These are phyloP conservation scores for Chromera velia DNA, from an alignment of 73 alveolate genomes.

Conservation along the genomic window DNA sequence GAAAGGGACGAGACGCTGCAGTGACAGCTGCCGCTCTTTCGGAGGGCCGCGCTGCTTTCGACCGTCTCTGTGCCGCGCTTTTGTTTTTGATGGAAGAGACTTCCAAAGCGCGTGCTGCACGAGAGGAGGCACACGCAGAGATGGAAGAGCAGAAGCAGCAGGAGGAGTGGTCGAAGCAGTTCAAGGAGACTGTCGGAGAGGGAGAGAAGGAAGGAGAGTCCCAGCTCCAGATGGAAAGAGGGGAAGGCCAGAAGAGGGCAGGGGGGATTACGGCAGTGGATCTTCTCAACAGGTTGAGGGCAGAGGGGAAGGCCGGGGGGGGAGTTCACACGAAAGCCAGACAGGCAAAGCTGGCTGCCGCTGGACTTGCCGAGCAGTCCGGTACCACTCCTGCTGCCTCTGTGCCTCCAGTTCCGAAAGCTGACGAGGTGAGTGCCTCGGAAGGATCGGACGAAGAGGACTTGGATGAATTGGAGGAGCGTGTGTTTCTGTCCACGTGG, in stretches of 20 bases:
- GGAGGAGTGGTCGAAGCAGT: neutral
- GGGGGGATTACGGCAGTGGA: too few species aligned
- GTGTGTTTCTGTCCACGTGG: conserved; percentile 27
- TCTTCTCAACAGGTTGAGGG: neutral
- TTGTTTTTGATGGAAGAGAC: too few species aligned
- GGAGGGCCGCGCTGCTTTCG: too few species aligned
- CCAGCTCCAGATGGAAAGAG: too few species aligned
- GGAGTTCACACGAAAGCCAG: conserved; percentile 9
- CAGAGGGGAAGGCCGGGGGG: neutral
- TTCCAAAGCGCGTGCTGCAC: too few species aligned
- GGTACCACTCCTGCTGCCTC: conserved; percentile 10
- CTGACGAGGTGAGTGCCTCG: neutral
- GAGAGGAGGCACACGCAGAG: too few species aligned
- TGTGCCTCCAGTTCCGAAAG: neutral
- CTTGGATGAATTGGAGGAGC: neutral
- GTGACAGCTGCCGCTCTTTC: too few species aligned
- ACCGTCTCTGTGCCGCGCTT: neutral
- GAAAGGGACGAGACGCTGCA: too few species aligned
- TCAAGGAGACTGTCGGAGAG: neutral
- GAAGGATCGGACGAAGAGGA: neutral
- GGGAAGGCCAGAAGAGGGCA: too few species aligned
- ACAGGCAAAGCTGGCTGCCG: conserved; percentile 17
- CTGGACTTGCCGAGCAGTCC: conserved; percentile 5
- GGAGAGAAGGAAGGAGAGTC: neutral
- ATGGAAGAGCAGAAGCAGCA: neutral